Conservation (phyloP, 441 rosid species). For the Flueggea neowawraea region DNA sequence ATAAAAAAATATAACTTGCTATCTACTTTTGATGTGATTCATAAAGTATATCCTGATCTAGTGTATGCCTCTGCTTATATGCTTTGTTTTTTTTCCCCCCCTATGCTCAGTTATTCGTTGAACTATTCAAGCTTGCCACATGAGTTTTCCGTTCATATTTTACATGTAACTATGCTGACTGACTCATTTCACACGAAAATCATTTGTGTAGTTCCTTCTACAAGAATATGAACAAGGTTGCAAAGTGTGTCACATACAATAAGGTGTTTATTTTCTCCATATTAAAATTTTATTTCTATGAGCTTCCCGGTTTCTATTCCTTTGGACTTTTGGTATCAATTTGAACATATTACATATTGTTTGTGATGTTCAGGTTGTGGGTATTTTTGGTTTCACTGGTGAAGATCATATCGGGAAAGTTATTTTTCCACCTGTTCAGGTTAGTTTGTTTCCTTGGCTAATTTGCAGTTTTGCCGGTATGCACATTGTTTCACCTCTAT, state of each 20-base stretch:
- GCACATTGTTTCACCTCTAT: no score
- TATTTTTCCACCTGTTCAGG: conserved; percentile 94
- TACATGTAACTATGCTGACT: background rate
- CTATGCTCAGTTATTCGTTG: no score
- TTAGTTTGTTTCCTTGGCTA: conserved; percentile 11
- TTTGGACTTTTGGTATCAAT: background rate
- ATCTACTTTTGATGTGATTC: no score
- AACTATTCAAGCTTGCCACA: no score
- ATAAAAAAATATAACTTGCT: no score
- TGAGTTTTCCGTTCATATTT: no score
- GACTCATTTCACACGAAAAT: conserved; percentile 11
- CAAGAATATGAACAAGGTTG: conserved; percentile 81
- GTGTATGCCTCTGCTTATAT: no score
- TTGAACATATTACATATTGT: conserved; percentile 11
- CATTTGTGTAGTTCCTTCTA: conserved; percentile 66
- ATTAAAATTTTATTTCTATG: background rate
- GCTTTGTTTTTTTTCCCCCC: no score
- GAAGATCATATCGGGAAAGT: conserved; percentile 96
- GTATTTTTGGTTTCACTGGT: conserved; percentile 90
- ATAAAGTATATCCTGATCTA: no score
- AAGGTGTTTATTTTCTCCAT: conserved; percentile 39
- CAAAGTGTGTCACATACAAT: conserved; percentile 80
- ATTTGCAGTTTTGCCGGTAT: no score
- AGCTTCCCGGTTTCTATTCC: background rate
- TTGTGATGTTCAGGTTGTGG: conserved; percentile 46